Evolutionary conservation across 2,329 filamentous ascomycete species (phyloP).

Genomic region (Beauveria rudraprayagi): DNA sequence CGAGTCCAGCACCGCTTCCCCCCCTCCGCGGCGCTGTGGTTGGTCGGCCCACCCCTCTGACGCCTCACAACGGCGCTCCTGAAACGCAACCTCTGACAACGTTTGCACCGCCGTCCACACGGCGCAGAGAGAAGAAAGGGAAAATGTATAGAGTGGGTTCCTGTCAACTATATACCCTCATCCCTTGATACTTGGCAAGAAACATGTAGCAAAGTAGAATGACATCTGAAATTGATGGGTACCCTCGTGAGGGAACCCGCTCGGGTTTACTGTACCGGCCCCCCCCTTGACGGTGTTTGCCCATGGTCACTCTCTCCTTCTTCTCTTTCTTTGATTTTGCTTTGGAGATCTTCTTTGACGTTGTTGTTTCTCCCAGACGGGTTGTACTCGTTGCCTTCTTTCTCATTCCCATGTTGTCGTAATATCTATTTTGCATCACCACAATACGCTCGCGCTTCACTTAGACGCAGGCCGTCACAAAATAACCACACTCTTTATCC

Average conservation of each 20-base stretch:
- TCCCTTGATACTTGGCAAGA: constrained; percentile 5
- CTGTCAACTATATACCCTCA: background rate
- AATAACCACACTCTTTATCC: too few species aligned
- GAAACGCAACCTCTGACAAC: constrained; percentile 7
- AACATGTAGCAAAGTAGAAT: background rate
- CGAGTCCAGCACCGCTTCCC: background rate
- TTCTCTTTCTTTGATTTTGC: background rate
- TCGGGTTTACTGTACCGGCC: background rate
- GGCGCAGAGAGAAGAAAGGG: background rate
- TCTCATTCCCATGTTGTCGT: background rate
- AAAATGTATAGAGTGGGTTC: background rate
- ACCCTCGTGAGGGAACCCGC: background rate
- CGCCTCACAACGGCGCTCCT: constrained; percentile 3
- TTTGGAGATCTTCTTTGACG: background rate
- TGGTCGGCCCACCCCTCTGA: background rate
- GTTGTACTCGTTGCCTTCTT: background rate
- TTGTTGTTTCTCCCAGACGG: background rate
- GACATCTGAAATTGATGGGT: background rate
- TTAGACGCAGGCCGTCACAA: constrained; percentile 6
- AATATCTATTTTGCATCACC: background rate
- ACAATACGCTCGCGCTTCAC: background rate
- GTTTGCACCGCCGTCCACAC: background rate
- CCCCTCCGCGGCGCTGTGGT: background rate
- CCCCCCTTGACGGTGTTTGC: background rate
- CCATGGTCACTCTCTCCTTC: constrained; percentile 11